Evolutionary conservation across 148 eudicot species (phyloP), one percentile per base, ranked within the genome.

Genomic region (Drosera capensis): DNA sequence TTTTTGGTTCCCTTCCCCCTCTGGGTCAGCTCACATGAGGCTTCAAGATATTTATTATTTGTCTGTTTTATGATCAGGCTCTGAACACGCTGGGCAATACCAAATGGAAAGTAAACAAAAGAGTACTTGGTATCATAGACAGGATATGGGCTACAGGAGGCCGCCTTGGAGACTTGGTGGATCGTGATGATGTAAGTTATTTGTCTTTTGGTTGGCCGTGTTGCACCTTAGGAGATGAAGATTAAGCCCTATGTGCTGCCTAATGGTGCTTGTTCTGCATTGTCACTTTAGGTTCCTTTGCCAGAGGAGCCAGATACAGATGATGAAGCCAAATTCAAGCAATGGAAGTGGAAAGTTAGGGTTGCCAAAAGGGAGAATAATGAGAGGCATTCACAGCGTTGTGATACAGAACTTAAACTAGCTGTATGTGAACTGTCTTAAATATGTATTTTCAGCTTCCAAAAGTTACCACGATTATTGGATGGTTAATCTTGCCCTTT

Each of bases 81-180:
- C 93, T 86, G 52, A 58, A 82, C 52, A 73, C 94, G 25, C 94
- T 86, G 42, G 96, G 96, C 11, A 74, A 55, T 60, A 73, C 88
- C 40, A 86, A 86, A 71, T 86, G 96, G 96, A 82, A 78, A 71
- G 71, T 86, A 46, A n/a, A 86, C 36, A 82, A 68, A 55, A 75
- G 64, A 56, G 80, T 86, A 28, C 75, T 86, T 38, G 45, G 64
- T 51, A 40, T 82, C 37, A 42, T 86, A 40, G 96, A 86, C 66
- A 73, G 88, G 59, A 68, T 86, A 54, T 86, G 96, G 96, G 82
- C 94, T 60, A 70, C 57, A 60, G 96, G 96, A 29, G 96, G 96
- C 7, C 45, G 77, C 34, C 61, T 82, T 50, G 96, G 75, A 20
- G 82, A 76, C 53, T 70, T 86, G 65, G 88, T 82, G 45, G 75